Evolutionary conservation across 352 stramenopile genomes (phyloP).

Genomic region (Pythium dissotocum): DNA sequence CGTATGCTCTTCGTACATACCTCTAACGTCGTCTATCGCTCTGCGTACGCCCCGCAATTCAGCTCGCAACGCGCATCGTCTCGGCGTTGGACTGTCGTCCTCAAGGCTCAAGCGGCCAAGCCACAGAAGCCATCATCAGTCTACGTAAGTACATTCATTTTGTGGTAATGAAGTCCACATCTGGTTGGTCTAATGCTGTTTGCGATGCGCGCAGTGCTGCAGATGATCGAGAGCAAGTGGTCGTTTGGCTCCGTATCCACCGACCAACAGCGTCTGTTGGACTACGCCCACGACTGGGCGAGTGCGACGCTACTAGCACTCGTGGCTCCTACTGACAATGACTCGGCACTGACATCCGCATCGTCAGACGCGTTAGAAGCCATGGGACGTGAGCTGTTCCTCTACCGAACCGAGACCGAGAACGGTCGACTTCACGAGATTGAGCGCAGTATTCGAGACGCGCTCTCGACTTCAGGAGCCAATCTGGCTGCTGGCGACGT

Average conservation of each 20-base stretch:
- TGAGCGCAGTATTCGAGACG: slow-evolving; percentile 2
- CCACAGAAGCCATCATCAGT: slow-evolving; percentile 14
- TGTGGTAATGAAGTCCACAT: not conserved
- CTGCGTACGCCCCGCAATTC: not conserved
- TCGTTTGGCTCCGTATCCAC: not conserved
- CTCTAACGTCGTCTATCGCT: not conserved
- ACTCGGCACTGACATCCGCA: not conserved
- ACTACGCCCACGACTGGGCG: slow-evolving; percentile 28
- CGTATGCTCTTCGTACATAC: not conserved
- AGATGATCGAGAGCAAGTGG: slow-evolving; percentile 26
- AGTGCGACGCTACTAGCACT: slow-evolving; percentile 22
- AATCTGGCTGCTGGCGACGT: not conserved
- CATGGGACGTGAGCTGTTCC: slow-evolving; percentile 17
- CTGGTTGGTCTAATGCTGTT: not conserved
- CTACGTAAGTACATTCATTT: slow-evolving; percentile 9
- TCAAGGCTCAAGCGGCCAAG: not conserved
- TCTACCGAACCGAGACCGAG: not conserved
- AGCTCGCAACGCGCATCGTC: slow-evolving; percentile 24
- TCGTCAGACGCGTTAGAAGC: slow-evolving; percentile 1
- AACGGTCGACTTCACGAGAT: not conserved
- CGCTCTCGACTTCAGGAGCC: not conserved
- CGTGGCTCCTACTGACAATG: not conserved
- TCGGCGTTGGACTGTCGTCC: slow-evolving; percentile 8
- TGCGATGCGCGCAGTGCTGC: slow-evolving; percentile 10
- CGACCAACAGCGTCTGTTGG: slow-evolving; percentile 17